A percentile compares a stretch with the other conserved stretches of the same genome.
Evolutionary conservation across 495 filamentous ascomycete species (phyloP).

Genomic region (Bacidia gigantensis): DNA sequence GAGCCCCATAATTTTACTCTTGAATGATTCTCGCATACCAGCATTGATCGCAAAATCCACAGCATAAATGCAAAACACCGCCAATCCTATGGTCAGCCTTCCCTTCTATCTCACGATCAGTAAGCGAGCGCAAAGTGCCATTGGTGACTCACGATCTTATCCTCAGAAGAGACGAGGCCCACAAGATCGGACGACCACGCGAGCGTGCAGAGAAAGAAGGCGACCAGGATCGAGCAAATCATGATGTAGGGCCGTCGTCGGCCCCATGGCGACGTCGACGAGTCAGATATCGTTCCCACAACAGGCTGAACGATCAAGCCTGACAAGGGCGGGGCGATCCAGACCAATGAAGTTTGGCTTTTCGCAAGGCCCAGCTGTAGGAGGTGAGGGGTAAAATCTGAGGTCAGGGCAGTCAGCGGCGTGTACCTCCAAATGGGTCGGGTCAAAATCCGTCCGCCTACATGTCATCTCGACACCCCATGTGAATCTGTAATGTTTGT

Average conservation of each 20-base stretch:
- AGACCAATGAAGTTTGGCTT: constrained; percentile 79
- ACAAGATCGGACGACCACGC: constrained; percentile 83
- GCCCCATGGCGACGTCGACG: constrained; percentile 61
- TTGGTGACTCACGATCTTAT: constrained; percentile 37
- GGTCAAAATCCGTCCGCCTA: too few relatives aligned
- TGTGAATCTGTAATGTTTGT: constrained; percentile 65
- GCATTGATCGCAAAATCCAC: constrained; percentile 94
- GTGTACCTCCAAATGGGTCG: too few relatives aligned
- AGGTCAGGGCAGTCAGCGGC: too few relatives aligned
- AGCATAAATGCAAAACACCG: constrained; percentile 73
- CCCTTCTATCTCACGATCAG: constrained; percentile 11
- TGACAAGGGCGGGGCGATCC: constrained; percentile 84
- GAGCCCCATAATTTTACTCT: constrained; percentile 14
- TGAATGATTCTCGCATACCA: constrained; percentile 34
- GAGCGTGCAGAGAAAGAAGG: constrained; percentile 55
- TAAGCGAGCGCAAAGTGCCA: neutral
- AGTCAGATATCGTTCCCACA: constrained; percentile 76
- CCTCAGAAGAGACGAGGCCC: constrained; percentile 46
- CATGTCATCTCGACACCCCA: constrained; percentile 93
- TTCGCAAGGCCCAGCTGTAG: constrained; percentile 88
- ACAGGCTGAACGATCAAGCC: constrained; percentile 89
- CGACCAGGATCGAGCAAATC: constrained; percentile 60
- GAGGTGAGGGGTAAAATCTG: constrained; percentile 90
- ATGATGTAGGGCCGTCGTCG: constrained; percentile 75
- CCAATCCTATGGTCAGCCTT: constrained; percentile 50